Base-by-base conservation (phyloP, 768 basidiomycete genomes). In the Collybia sordida region DNA sequence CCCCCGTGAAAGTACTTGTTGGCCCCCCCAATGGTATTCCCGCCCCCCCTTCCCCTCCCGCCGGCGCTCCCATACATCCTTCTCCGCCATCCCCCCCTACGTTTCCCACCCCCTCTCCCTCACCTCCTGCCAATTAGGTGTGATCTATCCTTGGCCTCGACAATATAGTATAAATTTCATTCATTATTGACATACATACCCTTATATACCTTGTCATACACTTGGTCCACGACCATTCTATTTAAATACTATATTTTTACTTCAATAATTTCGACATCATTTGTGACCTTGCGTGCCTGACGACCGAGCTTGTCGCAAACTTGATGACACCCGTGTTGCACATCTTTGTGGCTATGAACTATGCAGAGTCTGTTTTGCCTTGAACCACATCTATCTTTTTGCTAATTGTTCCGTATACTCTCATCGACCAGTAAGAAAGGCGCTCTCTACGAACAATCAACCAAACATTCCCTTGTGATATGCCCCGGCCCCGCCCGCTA, bases 401-500 rank as follows among this genome's bases (percentile, higher is more conserved):
- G n/a, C 11, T 5, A 27, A 31, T 14, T 6, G 5, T 31, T 14
- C 31, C 6, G 31, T 44, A 0, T 14, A 6, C 1, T 3, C n/a
- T 17, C n/a, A 28, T 28, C 7, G 42, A 27, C 42, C n/a, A 34
- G 11, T 25, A 44, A 28, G 25, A 31, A 44, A 27, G 31, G 27
- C 38, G 31, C 5, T 47, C 22, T 40, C 35, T 38, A 41, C 36
- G 3, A 40, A 19, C 46, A 37, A 18, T 14, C 18, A 4, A 19
- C 6, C 23, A 23, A 31, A 51, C 42, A 42, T 23, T 43, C 48
- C 43, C 39, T 31, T 11, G 31, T 31, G 31, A 18, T 31, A 78
- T 78, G 77, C 65, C 71, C 28, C 71, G 69, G 27, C 71, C 74
- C 25, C 61, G 60, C 45, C 72, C 73, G 19, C 59, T 78, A 21